phyloP scores from a whole-genome alignment of 2,329 filamentous ascomycete species.

The Fusarium redolens region DNA sequence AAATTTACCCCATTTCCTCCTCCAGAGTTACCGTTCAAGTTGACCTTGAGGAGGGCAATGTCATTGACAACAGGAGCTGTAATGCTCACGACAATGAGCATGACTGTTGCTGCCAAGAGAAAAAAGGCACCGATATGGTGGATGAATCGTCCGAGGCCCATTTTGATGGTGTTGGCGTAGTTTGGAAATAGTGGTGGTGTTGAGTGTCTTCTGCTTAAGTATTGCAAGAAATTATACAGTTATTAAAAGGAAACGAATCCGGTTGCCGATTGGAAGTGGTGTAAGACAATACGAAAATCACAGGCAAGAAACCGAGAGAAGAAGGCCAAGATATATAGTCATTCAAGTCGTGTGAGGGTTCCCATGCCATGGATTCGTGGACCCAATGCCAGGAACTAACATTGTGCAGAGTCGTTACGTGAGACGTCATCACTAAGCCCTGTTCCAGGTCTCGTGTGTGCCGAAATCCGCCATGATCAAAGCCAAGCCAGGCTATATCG shows the following conservation, averaged over 20 bases:
- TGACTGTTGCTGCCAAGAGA: slow-evolving; percentile 64
- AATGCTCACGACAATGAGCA: slow-evolving; percentile 69
- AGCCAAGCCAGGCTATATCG: slow-evolving; percentile 28
- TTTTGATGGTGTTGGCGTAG: slow-evolving; percentile 44
- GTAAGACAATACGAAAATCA: slow-evolving; percentile 14
- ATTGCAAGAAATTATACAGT: not conserved
- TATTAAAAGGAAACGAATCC: not conserved
- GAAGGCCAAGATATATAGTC: slow-evolving; percentile 28
- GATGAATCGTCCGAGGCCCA: slow-evolving; percentile 62
- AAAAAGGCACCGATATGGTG: slow-evolving; percentile 69
- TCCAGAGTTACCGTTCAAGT: slow-evolving; percentile 53
- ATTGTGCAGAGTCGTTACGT: slow-evolving; percentile 33
- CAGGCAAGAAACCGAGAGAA: not conserved
- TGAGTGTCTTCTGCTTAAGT: slow-evolving; percentile 1
- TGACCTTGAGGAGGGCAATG: slow-evolving; percentile 65
- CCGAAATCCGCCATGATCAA: slow-evolving; percentile 29
- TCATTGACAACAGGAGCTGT: slow-evolving; percentile 68
- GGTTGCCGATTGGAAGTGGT: not conserved
- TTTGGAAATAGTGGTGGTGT: not conserved
- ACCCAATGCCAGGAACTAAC: slow-evolving; percentile 23
- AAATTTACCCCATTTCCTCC: slow-evolving; percentile 60
- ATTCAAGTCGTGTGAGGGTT: slow-evolving; percentile 1
- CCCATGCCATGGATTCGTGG: slow-evolving; percentile 3
- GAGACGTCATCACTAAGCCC: slow-evolving; percentile 42
- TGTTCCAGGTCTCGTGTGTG: slow-evolving; percentile 24